Percentiles rank a stretch among this genome's conserved stretches.
phyloP scores from a whole-genome alignment of 1,139 yeast species.

The Debaryomycetaceae sp. region DNA sequence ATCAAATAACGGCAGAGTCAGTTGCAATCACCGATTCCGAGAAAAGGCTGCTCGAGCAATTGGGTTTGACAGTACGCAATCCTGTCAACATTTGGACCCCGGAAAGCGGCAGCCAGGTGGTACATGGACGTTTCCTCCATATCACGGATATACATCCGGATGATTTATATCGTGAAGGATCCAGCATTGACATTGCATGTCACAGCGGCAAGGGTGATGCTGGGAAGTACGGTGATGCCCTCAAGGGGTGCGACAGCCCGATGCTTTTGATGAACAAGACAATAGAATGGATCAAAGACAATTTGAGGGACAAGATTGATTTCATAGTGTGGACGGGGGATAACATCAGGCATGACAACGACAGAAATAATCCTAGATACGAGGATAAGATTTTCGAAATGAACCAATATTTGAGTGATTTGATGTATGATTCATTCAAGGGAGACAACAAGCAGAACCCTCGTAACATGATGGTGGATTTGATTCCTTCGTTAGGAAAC shows the following conservation, averaged over 20 bases:
- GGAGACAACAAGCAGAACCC: slow-evolving; percentile 41
- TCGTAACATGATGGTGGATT: slow-evolving; percentile 44
- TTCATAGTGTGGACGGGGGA: slow-evolving; percentile 92
- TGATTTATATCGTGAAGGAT: slow-evolving; percentile 57
- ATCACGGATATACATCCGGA: slow-evolving; percentile 87
- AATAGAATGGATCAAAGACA: slow-evolving; percentile 59
- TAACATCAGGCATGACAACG: slow-evolving; percentile 82
- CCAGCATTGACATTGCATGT: slow-evolving; percentile 49
- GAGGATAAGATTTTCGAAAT: slow-evolving; percentile 66
- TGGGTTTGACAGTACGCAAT: slow-evolving; percentile 32
- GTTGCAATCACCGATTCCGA: background rate
- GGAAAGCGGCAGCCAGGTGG: slow-evolving; percentile 23
- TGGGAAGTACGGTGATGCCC: slow-evolving; percentile 71
- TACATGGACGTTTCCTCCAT: slow-evolving; percentile 77
- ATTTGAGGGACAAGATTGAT: slow-evolving; percentile 71
- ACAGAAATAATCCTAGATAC: slow-evolving; percentile 66
- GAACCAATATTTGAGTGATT: slow-evolving; percentile 58
- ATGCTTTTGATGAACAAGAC: slow-evolving; percentile 58
- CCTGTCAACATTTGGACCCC: slow-evolving; percentile 24
- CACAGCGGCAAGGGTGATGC: slow-evolving; percentile 57
- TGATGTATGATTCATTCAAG: slow-evolving; percentile 48
- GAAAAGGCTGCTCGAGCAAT: slow-evolving; percentile 3
- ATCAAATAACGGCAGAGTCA: background rate
- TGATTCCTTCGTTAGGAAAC: slow-evolving; percentile 74
- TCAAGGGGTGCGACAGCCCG: slow-evolving; percentile 73